phyloP scores from a whole-genome alignment of 371 early-diverging fungal species.

The Rhizopus sp. region DNA sequence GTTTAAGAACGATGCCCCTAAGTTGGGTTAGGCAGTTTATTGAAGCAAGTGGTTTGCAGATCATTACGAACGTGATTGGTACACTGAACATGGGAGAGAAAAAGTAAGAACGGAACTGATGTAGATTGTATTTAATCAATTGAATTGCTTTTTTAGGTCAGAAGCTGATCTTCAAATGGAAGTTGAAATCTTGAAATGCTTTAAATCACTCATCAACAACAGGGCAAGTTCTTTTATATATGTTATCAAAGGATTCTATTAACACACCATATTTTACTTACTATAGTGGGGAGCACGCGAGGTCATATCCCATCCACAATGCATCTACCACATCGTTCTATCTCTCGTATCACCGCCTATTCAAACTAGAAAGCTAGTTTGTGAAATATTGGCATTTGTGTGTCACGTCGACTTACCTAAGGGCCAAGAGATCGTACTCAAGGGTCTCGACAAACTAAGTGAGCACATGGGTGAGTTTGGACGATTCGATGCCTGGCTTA shows the following conservation, averaged over 20 bases:
- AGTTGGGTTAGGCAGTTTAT: constrained; percentile 72
- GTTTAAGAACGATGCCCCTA: constrained; percentile 74
- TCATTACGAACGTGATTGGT: constrained; percentile 68
- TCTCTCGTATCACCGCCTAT: constrained; percentile 81
- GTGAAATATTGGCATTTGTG: constrained; percentile 81
- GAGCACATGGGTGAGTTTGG: constrained; percentile 61
- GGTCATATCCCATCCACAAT: constrained; percentile 71
- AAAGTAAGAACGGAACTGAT: constrained; percentile 33
- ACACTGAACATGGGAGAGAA: constrained; percentile 49
- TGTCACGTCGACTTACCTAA: constrained; percentile 80
- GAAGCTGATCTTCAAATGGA: constrained; percentile 79
- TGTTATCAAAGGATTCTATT: not conserved
- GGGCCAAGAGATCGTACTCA: constrained; percentile 80
- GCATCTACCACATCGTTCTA: constrained; percentile 71
- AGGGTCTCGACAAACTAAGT: constrained; percentile 66
- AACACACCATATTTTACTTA: not conserved
- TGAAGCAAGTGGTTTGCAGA: constrained; percentile 68
- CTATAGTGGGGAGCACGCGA: constrained; percentile 81
- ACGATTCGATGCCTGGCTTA: constrained; percentile 83
- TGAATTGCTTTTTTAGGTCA: constrained; percentile 37
- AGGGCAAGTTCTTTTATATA: constrained; percentile 35
- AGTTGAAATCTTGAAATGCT: constrained; percentile 78
- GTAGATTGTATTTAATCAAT: not conserved
- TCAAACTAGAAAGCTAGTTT: constrained; percentile 76
- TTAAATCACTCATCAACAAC: constrained; percentile 78